Base-by-base conservation (phyloP, 441 rosid species). In the Lepidium campestre region DNA sequence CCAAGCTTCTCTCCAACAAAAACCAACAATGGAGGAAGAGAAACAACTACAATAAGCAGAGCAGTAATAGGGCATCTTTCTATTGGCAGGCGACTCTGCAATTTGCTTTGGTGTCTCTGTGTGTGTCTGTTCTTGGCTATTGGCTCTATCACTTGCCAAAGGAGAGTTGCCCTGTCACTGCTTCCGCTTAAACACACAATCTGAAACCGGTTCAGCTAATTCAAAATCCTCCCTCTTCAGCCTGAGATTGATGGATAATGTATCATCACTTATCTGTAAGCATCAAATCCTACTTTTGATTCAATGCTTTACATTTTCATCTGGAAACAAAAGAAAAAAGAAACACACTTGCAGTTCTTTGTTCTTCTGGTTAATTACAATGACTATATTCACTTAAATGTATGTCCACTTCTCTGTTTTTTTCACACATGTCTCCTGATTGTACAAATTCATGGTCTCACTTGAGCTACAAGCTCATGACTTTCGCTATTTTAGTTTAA, bases 141-240 rank as follows among this genome's bases (percentile, higher is more conserved):
- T 59, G 17, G 57, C 44, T 73, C 19, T 54, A 68, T 73, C 48
- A 3, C 54, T 67, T 73, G 77, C 77, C 77, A 73, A 73, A 73
- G 77, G 77, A 73, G 77, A 73, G 77, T 73, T 67, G 73, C 77
- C 73, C 77, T 73, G 77, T 67, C 63, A 67, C 77, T 73, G 50
- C 73, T 46, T 73, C 67, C 52, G 73, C 58, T 67, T 66, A 72
- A 63, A 65, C 54, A 58, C 54, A 63, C 54, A 57, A 41, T 57
- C 37, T 40, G 39, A 47, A 23, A 6, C 34, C n/a, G 23, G 42
- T 55, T 31, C 17, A 15, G 2, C 45, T 40, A 2, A 46, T 17
- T 53, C 15, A 20, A 9, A 52, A 9, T 27, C 52, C 42, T 39
- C 10, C 10, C 0, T 53, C 19, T 18, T 31, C 42, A 2, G 31